Percentiles rank a stretch among this genome's conserved stretches.
Evolutionary conservation across 148 eudicot species (phyloP).

Genomic region (Vaccinium corymbosum): DNA sequence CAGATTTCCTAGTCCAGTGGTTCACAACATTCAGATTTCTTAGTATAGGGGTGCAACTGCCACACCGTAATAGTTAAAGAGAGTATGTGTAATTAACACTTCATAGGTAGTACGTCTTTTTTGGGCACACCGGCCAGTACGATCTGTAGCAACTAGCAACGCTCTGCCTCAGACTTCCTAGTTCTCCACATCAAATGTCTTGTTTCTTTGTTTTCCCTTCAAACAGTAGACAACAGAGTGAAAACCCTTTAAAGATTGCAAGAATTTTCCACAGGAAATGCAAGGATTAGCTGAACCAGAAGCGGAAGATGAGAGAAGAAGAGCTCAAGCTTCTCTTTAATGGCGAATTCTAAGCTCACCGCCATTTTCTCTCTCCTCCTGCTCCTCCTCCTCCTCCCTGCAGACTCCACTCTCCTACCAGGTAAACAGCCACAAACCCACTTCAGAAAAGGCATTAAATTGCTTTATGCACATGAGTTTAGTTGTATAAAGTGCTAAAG

Average conservation of each 20-base stretch:
- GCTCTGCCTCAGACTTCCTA: background rate
- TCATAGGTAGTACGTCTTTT: background rate
- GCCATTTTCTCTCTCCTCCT: slow-evolving; percentile 28
- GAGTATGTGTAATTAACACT: background rate
- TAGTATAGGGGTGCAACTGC: background rate
- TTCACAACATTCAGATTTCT: background rate
- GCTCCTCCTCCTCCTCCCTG: slow-evolving; percentile 15
- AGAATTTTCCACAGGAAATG: background rate
- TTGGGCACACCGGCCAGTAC: background rate
- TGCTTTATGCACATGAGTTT: background rate
- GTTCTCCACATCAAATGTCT: background rate
- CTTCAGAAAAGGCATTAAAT: background rate
- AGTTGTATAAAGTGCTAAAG: background rate
- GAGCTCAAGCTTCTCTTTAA: slow-evolving; percentile 8
- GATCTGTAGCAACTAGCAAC: background rate
- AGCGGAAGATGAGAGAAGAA: slow-evolving; percentile 9
- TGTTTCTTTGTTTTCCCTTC: background rate
- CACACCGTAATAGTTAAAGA: background rate
- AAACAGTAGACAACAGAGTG: background rate
- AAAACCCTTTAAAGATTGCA: background rate
- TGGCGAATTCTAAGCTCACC: slow-evolving; percentile 11
- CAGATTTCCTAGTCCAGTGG: too few species aligned
- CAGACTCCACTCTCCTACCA: slow-evolving; percentile 19
- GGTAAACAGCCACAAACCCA: slow-evolving; percentile 16
- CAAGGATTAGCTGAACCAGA: background rate